Percentiles rank a stretch among this genome's conserved stretches.
Evolutionary conservation across 2,329 filamentous ascomycete species (phyloP).

Genomic region (Hypoxylon sp.): DNA sequence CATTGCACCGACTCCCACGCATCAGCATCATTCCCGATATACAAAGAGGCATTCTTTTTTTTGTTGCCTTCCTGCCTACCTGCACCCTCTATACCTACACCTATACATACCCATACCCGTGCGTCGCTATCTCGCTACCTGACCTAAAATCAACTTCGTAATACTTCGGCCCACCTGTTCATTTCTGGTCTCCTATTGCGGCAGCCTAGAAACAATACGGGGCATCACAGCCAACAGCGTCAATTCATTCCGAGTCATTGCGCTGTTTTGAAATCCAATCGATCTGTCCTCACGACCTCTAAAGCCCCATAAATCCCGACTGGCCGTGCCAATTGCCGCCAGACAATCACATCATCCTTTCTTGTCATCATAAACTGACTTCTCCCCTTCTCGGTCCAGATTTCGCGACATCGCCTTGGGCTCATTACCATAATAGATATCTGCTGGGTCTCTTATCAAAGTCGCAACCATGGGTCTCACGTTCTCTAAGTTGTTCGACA

Average conservation of each 20-base stretch:
- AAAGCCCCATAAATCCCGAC: conserved; percentile 41
- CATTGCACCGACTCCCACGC: conserved; percentile 16
- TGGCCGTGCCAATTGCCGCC: conserved; percentile 41
- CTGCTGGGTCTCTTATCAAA: conserved; percentile 58
- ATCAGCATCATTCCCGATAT: conserved; percentile 5
- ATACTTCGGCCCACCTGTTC: conserved; percentile 48
- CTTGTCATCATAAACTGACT: conserved; percentile 41
- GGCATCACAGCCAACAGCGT: conserved; percentile 29
- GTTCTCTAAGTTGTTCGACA: conserved; percentile 96
- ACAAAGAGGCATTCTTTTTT: conserved; percentile 48
- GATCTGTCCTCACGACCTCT: conserved; percentile 50
- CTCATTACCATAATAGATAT: conserved; percentile 51
- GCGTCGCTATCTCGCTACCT: conserved; percentile 28
- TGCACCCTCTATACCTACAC: conserved; percentile 17
- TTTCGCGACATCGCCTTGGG: conserved; percentile 35
- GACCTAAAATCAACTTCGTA: conserved; percentile 32
- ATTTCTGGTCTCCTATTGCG: conserved; percentile 50
- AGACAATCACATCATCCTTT: conserved; percentile 43
- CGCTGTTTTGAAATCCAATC: conserved; percentile 45
- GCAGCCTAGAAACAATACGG: conserved; percentile 49
- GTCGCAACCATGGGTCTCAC: conserved; percentile 94
- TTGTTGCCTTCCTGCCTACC: conserved; percentile 20
- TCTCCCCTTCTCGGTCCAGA: conserved; percentile 29
- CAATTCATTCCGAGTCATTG: conserved; percentile 41
- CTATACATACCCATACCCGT: conserved; percentile 12